phyloP scores from a whole-genome alignment of 805 yeast species.

The Saccharomyces cerevisiae region DNA sequence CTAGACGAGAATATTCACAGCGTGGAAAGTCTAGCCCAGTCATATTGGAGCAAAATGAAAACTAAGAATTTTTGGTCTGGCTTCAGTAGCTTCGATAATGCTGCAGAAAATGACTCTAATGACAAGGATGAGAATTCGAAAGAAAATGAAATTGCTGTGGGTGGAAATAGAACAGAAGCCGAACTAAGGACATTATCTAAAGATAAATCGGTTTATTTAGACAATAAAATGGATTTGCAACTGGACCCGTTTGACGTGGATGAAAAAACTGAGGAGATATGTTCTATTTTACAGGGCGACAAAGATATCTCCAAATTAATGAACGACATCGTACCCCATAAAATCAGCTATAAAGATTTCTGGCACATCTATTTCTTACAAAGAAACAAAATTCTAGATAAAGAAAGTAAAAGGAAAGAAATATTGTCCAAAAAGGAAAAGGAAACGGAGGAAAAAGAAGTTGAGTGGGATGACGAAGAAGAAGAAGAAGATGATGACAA shows the following conservation, averaged over 20 bases:
- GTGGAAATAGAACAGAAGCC: constrained; percentile 52
- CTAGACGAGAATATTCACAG: constrained; percentile 67
- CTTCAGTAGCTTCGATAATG: constrained; percentile 1
- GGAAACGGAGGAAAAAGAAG: constrained; percentile 23
- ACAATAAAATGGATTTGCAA: constrained; percentile 3
- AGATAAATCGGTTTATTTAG: constrained; percentile 38
- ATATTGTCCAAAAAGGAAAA: constrained; percentile 39
- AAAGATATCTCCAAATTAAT: constrained; percentile 47
- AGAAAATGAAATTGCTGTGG: constrained; percentile 32
- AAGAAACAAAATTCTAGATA: constrained; percentile 44
- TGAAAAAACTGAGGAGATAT: constrained; percentile 42
- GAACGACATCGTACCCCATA: constrained; percentile 59
- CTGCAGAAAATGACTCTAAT: constrained; percentile 12
- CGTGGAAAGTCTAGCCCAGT: constrained; percentile 63
- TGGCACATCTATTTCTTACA: constrained; percentile 67
- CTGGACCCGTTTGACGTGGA: constrained; percentile 33
- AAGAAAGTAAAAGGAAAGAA: constrained; percentile 59
- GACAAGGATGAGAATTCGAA: constrained; percentile 25
- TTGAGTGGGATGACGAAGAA: constrained; percentile 32
- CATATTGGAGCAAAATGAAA: constrained; percentile 26
- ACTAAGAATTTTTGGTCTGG: constrained; percentile 24
- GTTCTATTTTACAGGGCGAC: constrained; percentile 39
- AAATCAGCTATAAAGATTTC: constrained; percentile 50
- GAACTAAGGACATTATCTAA: constrained; percentile 50
- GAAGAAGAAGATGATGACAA: constrained; percentile 11